phyloP scores from a whole-genome alignment of 129 eudicot species.

The Artemisia tridentata region DNA sequence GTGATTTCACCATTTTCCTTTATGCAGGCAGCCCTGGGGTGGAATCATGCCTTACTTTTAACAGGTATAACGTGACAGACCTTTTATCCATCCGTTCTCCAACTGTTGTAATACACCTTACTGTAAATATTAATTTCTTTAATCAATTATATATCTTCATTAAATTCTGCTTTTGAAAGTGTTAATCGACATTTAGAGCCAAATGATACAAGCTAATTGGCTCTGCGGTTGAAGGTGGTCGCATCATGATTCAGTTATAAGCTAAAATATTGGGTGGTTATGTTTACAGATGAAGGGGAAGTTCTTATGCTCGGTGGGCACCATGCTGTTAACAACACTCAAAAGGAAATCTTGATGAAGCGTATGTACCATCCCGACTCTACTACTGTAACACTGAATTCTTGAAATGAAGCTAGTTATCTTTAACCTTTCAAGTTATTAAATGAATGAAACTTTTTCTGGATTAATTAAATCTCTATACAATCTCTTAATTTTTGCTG shows the following conservation, averaged over 20 bases:
- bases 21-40: conserved; percentile 72
- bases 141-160: too few relatives aligned
- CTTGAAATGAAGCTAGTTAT: background rate
- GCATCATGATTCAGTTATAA: too few relatives aligned
- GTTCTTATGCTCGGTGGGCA: conserved; percentile 61
- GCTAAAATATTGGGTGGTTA: background rate
- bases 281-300: conserved; percentile 55
- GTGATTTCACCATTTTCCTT: conserved; percentile 34
- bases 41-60: conserved; percentile 73
- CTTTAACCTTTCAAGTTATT: background rate
- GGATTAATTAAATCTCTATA: background rate
- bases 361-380: conserved; percentile 22
- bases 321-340: conserved; percentile 54
- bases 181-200: too few relatives aligned
- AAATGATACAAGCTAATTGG: too few relatives aligned
- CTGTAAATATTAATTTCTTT: background rate
- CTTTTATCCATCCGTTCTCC: background rate
- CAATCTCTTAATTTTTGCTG: background rate
- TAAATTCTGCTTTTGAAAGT: too few relatives aligned
- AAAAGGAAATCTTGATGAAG: conserved; percentile 23
- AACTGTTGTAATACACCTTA: background rate
- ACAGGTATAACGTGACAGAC: conserved; percentile 36
- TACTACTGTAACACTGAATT: background rate
- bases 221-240: too few relatives aligned
- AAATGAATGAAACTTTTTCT: background rate